A percentile compares a stretch with the other conserved stretches of the same genome.
Evolutionary conservation across 306 rosid genomes (phyloP).

Genomic region (Pterocarpus santalinus): DNA sequence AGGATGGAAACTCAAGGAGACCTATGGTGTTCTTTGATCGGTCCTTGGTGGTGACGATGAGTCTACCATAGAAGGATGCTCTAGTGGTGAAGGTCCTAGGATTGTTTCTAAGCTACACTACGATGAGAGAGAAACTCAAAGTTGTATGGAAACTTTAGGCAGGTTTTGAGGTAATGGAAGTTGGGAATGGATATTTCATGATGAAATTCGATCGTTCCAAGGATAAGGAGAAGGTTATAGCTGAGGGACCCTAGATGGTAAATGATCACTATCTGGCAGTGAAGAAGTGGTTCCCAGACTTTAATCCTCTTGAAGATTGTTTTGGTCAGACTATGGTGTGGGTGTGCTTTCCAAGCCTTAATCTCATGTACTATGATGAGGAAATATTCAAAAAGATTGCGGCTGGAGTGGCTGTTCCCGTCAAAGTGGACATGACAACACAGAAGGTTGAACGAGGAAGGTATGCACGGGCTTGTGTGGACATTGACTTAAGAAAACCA

Average conservation of each 20-base stretch:
- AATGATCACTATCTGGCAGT: not conserved
- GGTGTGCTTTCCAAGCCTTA: not conserved
- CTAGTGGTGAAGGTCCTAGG: no score
- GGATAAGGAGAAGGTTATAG: not conserved
- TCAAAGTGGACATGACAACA: not conserved
- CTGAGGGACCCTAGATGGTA: not conserved
- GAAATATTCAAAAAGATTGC: no score
- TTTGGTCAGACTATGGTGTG: not conserved
- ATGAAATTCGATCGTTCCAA: not conserved
- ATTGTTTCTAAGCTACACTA: not conserved
- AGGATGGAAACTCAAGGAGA: no score
- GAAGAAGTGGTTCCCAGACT: not conserved
- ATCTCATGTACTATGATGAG: not conserved
- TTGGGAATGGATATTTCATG: not conserved
- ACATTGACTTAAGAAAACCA: no score
- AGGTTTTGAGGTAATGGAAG: not conserved
- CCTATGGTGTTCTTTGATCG: no score
- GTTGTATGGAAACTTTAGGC: not conserved
- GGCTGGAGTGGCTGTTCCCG: not conserved
- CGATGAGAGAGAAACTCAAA: not conserved
- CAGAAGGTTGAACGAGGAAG: not conserved
- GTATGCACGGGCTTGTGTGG: not conserved
- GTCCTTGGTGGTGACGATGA: no score
- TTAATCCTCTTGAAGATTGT: not conserved
- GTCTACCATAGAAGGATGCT: not conserved